Conservation (phyloP, 2,329 filamentous ascomycete species). For the Colletotrichum eleusines region DNA sequence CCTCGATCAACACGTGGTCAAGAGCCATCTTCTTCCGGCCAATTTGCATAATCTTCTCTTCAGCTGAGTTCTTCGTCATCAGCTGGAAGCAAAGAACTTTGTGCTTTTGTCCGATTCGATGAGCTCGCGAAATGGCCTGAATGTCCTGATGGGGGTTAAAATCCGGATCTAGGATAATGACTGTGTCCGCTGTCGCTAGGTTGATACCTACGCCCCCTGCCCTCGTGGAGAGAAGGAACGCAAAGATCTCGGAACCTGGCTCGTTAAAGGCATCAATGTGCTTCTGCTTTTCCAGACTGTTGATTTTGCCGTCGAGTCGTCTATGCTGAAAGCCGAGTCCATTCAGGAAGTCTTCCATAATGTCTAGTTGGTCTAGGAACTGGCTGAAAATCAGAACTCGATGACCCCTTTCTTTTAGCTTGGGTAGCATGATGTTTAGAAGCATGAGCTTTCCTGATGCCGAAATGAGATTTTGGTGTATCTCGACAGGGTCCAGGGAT, state of each 20-base stretch:
- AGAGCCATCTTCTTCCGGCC: conserved; percentile 96
- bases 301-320: conserved; percentile 87
- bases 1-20: conserved; percentile 94
- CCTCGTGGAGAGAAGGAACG: conserved; percentile 91
- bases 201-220: conserved; percentile 98
- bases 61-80: conserved; percentile 87
- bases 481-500: conserved; percentile 68
- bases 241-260: conserved; percentile 84
- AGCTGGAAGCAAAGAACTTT: conserved; percentile 97
- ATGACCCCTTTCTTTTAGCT: conserved; percentile 86
- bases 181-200: conserved; percentile 94
- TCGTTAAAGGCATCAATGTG: conserved; percentile 95
- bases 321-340: conserved; percentile 79
- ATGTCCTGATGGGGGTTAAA: conserved; percentile 99
- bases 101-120: conserved; percentile 95
- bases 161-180: conserved; percentile 96
- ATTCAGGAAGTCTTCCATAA: conserved; percentile 91
- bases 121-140: conserved; percentile 92
- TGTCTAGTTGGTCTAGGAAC: conserved; percentile 88
- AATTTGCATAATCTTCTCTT: conserved; percentile 97
- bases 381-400: conserved; percentile 96
- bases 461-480: conserved; percentile 87
- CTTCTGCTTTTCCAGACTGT: conserved; percentile 89
- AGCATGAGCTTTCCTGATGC: conserved; percentile 91
- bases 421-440: conserved; percentile 87